phyloP scores from a whole-genome alignment of 805 yeast genomes.

The Tetrapisispora fleetii region DNA sequence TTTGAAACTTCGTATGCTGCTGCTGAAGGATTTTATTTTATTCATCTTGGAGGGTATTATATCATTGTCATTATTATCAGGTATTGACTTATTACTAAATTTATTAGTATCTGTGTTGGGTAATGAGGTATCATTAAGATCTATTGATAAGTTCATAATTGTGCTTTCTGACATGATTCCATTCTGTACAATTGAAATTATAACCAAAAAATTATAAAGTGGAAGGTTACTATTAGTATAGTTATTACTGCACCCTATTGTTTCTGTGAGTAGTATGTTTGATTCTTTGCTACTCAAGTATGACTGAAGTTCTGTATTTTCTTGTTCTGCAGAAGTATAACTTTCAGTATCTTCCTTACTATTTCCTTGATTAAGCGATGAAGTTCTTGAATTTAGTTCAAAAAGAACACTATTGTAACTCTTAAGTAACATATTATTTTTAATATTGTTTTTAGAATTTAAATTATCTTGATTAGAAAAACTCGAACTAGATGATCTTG shows the following conservation, averaged over 20 bases:
- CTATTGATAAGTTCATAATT: background rate
- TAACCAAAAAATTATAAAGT: background rate
- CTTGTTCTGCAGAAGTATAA: background rate
- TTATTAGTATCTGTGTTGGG: background rate
- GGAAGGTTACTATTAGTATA: background rate
- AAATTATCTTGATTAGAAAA: background rate
- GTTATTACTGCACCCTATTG: background rate
- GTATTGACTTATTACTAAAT: background rate
- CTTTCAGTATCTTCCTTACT: background rate
- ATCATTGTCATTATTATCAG: background rate
- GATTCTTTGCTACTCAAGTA: background rate
- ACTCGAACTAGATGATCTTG: background rate
- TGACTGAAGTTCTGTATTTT: background rate
- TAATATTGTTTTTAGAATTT: background rate
- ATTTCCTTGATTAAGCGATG: background rate
- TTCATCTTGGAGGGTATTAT: background rate
- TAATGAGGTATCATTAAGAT: background rate
- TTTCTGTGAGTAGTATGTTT: background rate
- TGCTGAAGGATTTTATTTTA: slow-evolving; percentile 4
- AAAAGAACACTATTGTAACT: background rate
- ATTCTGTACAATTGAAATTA: background rate
- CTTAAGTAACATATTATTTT: background rate
- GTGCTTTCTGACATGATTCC: background rate
- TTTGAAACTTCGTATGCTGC: slow-evolving; percentile 19
- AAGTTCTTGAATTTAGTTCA: background rate